phyloP scores from a whole-genome alignment of 2,329 filamentous ascomycete genomes.

The Alternaria dauci region DNA sequence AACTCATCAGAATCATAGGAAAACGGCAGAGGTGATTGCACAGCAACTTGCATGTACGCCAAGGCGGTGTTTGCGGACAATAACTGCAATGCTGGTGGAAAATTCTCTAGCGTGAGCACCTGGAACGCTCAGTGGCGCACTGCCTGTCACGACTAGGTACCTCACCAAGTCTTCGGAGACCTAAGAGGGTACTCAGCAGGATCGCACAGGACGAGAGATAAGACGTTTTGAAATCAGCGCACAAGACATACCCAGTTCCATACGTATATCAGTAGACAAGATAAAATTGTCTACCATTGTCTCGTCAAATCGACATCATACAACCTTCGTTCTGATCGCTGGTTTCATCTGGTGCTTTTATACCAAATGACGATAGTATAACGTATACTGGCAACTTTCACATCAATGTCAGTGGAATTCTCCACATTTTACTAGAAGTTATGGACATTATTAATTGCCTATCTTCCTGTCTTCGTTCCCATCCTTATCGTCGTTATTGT shows the following conservation, averaged over 20 bases:
- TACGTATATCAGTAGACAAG: not conserved
- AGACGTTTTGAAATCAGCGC: not conserved
- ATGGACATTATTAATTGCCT: not conserved
- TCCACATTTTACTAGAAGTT: not conserved
- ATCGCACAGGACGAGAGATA: not conserved
- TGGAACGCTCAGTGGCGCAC: slow-evolving; percentile 2
- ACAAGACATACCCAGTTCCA: not conserved
- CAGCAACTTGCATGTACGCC: not conserved
- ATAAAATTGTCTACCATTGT: not conserved
- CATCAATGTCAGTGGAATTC: not conserved
- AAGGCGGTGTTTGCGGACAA: not conserved
- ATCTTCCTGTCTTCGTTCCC: not conserved
- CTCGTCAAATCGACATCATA: not conserved
- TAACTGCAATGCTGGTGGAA: slow-evolving; percentile 2
- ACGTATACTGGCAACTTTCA: not conserved
- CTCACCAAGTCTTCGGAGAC: not conserved
- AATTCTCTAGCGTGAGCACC: slow-evolving; percentile 2
- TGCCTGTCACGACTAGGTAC: not conserved
- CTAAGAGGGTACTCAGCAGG: not conserved
- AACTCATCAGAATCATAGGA: not conserved
- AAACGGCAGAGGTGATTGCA: not conserved
- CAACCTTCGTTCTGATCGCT: not conserved
- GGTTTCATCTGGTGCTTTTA: not conserved
- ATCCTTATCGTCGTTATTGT: slow-evolving; percentile 1
- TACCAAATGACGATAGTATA: not conserved